These are phyloP conservation scores for Xanthoparmelia taractica DNA, from an alignment of 495 filamentous ascomycete species.

Conservation along the genomic window DNA sequence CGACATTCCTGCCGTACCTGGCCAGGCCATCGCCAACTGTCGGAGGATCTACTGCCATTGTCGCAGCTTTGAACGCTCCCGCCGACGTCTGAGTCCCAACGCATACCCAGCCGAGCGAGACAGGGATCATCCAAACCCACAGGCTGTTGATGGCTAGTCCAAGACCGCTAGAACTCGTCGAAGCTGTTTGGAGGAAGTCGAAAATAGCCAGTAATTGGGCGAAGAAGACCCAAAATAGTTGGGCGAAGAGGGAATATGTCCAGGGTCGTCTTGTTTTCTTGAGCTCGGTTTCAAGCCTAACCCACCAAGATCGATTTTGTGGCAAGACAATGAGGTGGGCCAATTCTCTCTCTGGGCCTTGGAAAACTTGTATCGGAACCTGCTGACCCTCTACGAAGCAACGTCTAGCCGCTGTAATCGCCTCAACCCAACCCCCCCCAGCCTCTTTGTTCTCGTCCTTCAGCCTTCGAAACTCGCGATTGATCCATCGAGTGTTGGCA, in stretches of 20 bases:
- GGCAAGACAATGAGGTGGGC: slow-evolving; percentile 9
- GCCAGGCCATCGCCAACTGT: not conserved
- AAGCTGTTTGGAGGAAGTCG: slow-evolving; percentile 1
- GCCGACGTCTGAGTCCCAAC: slow-evolving; percentile 9
- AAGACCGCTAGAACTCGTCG: slow-evolving; percentile 2
- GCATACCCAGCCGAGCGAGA: slow-evolving; percentile 12
- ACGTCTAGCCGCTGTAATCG: slow-evolving; percentile 8
- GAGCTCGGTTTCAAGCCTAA: not conserved
- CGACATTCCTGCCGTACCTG: not conserved
- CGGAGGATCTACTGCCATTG: not conserved
- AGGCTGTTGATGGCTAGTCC: slow-evolving; percentile 13
- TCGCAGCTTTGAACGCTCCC: slow-evolving; percentile 5
- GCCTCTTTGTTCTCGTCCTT: not conserved
- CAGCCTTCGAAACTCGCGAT: not conserved
- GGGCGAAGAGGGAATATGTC: slow-evolving; percentile 14
- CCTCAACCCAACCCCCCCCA: not conserved
- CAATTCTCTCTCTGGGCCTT: slow-evolving; percentile 3
- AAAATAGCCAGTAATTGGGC: slow-evolving; percentile 7
- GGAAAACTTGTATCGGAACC: slow-evolving; percentile 5
- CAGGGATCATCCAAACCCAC: slow-evolving; percentile 13
- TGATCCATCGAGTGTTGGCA: not conserved
- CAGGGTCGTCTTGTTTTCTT: slow-evolving; percentile 6
- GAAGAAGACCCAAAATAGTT: slow-evolving; percentile 6
- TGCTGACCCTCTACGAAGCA: slow-evolving; percentile 9
- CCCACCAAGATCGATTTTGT: slow-evolving; percentile 14